These are phyloP conservation scores for Termitomyces sp. DNA, from an alignment of 768 basidiomycete species.

Conservation along the genomic window DNA sequence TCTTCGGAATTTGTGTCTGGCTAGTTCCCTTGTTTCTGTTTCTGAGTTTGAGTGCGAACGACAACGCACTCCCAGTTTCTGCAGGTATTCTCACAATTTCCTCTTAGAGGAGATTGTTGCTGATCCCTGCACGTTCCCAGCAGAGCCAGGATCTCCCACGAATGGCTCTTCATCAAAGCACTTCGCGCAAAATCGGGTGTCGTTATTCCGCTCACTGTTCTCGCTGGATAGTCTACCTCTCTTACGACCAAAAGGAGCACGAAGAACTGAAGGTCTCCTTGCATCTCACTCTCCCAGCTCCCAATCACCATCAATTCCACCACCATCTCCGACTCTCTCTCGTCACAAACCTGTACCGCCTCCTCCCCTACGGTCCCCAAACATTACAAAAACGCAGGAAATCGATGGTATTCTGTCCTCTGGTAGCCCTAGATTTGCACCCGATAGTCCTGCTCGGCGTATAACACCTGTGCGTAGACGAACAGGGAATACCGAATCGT, in stretches of 20 bases:
- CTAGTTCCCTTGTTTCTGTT: conserved; percentile 90
- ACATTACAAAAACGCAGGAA: conserved; percentile 24
- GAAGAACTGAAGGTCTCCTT: conserved; percentile 65
- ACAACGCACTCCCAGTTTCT: conserved; percentile 86
- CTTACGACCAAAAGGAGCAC: conserved; percentile 37
- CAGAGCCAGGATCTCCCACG: conserved; percentile 39
- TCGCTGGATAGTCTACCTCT: conserved; percentile 36
- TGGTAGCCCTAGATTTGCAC: conserved; percentile 29
- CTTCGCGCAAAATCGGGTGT: conserved; percentile 34
- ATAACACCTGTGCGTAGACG: conserved; percentile 20
- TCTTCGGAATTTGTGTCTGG: conserved; percentile 86
- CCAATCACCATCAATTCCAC: conserved; percentile 27
- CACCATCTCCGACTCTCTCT: conserved; percentile 23
- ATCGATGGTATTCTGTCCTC: conserved; percentile 24
- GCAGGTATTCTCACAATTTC: conserved; percentile 29
- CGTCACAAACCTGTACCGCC: conserved; percentile 16
- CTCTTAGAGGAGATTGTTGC: neutral
- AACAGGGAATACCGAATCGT: conserved; percentile 17
- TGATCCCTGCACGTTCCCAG: conserved; percentile 13
- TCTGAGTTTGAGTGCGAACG: conserved; percentile 93
- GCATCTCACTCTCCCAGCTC: conserved; percentile 52
- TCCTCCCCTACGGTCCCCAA: conserved; percentile 35
- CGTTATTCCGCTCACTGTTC: conserved; percentile 65
- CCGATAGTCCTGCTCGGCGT: conserved; percentile 38
- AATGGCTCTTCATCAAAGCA: conserved; percentile 18